Conservation (phyloP, 345 rosid species). For the Abelmoschus esculentus region DNA sequence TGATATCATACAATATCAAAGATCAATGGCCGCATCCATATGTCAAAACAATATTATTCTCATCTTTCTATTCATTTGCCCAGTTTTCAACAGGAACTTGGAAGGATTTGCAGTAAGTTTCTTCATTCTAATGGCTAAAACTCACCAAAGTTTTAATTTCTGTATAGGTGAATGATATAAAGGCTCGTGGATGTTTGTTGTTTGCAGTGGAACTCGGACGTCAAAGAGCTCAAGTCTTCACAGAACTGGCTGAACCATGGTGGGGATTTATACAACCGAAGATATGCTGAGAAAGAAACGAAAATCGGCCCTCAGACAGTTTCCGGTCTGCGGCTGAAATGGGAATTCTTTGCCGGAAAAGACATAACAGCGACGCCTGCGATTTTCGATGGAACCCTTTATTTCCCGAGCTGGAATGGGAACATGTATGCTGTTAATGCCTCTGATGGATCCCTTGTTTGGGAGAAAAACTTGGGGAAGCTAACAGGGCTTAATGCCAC, state of each 20-base stretch:
- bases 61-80: not conserved
- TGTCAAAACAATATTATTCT: not conserved
- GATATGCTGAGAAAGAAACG: constrained; percentile 21
- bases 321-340: constrained; percentile 20
- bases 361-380: constrained; percentile 47
- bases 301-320: constrained; percentile 23
- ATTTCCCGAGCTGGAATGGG: constrained; percentile 54
- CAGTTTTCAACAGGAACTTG: not conserved
- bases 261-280: constrained; percentile 27
- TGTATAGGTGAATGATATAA: not conserved
- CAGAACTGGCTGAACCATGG: constrained; percentile 41
- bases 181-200: not conserved
- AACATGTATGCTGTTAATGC: constrained; percentile 43
- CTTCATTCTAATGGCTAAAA: not conserved
- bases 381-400: constrained; percentile 27
- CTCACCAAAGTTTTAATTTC: not conserved
- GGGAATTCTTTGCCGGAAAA: constrained; percentile 42
- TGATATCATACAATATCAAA: not conserved
- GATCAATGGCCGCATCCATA: not conserved
- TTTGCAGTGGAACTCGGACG: constrained; percentile 8
- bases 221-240: not conserved
- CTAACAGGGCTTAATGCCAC: constrained; percentile 31
- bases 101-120: not conserved
- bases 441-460: constrained; percentile 29
- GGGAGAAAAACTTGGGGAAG: constrained; percentile 39